Conservation (phyloP, 371 early-diverging fungal species). For the Syncephalastrum sp. region DNA sequence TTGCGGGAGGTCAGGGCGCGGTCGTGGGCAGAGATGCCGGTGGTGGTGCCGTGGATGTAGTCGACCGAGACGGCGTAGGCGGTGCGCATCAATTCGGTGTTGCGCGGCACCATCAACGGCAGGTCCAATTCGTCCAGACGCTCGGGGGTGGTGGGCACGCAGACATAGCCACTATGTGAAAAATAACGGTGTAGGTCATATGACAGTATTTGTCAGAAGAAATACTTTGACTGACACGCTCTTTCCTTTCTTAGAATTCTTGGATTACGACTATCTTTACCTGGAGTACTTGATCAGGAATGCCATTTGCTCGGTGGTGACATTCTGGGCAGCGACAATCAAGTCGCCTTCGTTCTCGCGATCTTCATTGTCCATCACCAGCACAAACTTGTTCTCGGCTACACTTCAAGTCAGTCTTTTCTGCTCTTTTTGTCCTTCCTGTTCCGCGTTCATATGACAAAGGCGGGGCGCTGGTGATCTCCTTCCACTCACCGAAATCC, state of each 20-base stretch:
- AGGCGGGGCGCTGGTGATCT: too few relatives aligned
- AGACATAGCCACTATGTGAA: conserved; percentile 80
- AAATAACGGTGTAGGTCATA: too few relatives aligned
- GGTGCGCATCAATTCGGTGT: conserved; percentile 87
- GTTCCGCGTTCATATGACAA: too few relatives aligned
- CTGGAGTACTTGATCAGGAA: conserved; percentile 92
- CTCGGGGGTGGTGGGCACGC: conserved; percentile 78
- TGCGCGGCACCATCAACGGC: conserved; percentile 92
- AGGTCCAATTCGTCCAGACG: conserved; percentile 80
- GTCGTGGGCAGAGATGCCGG: conserved; percentile 94
- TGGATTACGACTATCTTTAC: conserved; percentile 35
- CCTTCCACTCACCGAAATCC: conserved; percentile 28
- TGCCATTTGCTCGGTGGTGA: conserved; percentile 89
- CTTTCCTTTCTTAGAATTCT: conserved; percentile 1
- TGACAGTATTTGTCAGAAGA: too few relatives aligned
- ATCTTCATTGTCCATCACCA: conserved; percentile 95
- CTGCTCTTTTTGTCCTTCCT: too few relatives aligned
- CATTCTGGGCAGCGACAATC: conserved; percentile 88
- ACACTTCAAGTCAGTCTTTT: background rate
- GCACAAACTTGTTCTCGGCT: conserved; percentile 74
- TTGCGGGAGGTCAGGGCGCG: conserved; percentile 79
- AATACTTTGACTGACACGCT: background rate
- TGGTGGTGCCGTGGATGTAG: conserved; percentile 80
- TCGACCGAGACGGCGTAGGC: conserved; percentile 94
- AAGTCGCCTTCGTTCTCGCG: conserved; percentile 98